Evolutionary conservation across 306 rosid genomes (phyloP).

Genomic region (Mimosa pudica): DNA sequence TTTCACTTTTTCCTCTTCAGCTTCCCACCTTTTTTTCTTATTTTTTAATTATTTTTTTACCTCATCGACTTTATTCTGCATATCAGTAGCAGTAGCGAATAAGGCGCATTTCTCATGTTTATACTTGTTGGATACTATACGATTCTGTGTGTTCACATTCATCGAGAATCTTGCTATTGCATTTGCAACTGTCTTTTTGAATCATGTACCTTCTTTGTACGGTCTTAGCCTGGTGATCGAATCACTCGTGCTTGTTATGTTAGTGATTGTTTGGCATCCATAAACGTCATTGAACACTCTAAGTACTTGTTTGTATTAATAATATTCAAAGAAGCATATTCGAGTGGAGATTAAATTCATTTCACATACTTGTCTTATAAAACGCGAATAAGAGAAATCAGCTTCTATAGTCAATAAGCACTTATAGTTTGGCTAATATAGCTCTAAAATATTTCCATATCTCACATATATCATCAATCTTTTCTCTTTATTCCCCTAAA

Average conservation of each 20-base stretch:
- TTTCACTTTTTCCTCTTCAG: neutral
- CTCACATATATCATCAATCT: too few relatives aligned
- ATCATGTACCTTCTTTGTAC: conserved; percentile 12
- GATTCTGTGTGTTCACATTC: neutral
- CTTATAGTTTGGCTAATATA: too few relatives aligned
- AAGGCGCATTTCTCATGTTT: neutral
- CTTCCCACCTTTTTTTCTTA: neutral
- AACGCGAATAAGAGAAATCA: too few relatives aligned
- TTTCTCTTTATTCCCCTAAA: too few relatives aligned
- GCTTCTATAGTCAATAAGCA: too few relatives aligned
- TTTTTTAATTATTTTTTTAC: neutral
- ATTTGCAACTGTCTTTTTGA: neutral
- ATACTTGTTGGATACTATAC: neutral
- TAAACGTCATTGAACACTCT: too few relatives aligned
- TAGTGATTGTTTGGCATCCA: neutral
- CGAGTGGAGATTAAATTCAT: too few relatives aligned
- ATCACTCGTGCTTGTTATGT: neutral
- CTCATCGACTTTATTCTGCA: neutral
- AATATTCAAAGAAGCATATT: too few relatives aligned
- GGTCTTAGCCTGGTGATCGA: neutral
- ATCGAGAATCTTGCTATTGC: neutral
- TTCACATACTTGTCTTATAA: too few relatives aligned
- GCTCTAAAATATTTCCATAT: too few relatives aligned
- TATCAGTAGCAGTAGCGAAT: neutral
- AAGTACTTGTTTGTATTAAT: too few relatives aligned